Conservation (phyloP, 495 filamentous ascomycete species). For the Lasiosphaeria ovina region DNA sequence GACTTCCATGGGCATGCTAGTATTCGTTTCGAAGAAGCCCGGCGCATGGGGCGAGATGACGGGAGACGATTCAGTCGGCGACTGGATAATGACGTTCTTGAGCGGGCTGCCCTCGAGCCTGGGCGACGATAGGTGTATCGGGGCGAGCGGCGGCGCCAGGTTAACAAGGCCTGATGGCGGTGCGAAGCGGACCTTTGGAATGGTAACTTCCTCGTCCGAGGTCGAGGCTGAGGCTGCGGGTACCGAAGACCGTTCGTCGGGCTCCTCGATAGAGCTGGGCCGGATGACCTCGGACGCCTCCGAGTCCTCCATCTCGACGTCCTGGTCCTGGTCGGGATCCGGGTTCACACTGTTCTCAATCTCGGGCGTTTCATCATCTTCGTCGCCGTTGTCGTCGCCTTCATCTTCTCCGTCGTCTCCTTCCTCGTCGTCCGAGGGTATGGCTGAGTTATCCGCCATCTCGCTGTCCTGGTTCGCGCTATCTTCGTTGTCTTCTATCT, state of each 20-base stretch:
- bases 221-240: conserved; percentile 9
- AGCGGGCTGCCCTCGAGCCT: conserved; percentile 47
- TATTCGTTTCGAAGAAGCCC: conserved; percentile 17
- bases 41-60: conserved; percentile 13
- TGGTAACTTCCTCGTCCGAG: conserved; percentile 24
- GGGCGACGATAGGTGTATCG: conserved; percentile 13
- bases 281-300: conserved; percentile 21
- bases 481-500: conserved; percentile 40
- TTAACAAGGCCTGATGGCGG: conserved; percentile 20
- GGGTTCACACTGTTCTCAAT: conserved; percentile 24
- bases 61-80: conserved; percentile 33
- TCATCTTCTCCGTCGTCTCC: conserved; percentile 41
- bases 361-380: conserved; percentile 34
- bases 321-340: conserved; percentile 25
- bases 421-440: conserved; percentile 56
- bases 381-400: conserved; percentile 41
- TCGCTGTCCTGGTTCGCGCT: conserved; percentile 41
- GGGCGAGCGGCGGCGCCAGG: conserved; percentile 8
- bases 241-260: conserved; percentile 16
- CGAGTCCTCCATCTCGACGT: conserved; percentile 30
- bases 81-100: conserved; percentile 43
- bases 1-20: conserved; percentile 13
- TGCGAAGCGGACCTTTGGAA: conserved; percentile 24
- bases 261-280: conserved; percentile 28
- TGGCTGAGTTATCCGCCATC: conserved; percentile 55